Evolutionary conservation across 2,329 filamentous ascomycete species (phyloP).

Genomic region (Alternaria brassicicola): DNA sequence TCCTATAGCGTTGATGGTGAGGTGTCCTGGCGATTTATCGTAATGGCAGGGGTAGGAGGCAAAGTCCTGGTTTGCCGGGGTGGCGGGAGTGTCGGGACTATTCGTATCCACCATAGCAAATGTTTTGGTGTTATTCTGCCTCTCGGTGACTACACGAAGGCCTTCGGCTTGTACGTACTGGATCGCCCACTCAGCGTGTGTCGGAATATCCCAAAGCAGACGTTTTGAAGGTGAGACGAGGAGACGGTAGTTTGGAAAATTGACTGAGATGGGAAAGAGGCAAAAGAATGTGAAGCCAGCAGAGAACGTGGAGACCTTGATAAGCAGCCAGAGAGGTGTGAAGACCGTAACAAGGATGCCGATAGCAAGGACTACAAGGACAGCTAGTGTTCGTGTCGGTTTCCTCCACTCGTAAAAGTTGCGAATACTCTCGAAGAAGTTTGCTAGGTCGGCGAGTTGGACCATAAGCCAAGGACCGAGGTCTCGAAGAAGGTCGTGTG

Average conservation of each 20-base stretch:
- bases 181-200: conserved; percentile 47
- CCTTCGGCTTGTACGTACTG: conserved; percentile 40
- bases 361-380: conserved; percentile 31
- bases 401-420: conserved; percentile 50
- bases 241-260: conserved; percentile 46
- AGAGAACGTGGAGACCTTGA: conserved; percentile 38
- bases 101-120: not conserved
- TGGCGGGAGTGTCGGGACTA: not conserved
- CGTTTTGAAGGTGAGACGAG: conserved; percentile 46
- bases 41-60: conserved; percentile 29
- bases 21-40: conserved; percentile 19
- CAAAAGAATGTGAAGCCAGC: conserved; percentile 43
- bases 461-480: conserved; percentile 46
- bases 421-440: conserved; percentile 43
- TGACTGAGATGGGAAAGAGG: conserved; percentile 43
- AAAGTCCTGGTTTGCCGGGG: conserved; percentile 11
- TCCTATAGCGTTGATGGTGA: conserved; percentile 26
- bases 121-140: not conserved
- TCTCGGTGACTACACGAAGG: conserved; percentile 7
- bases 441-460: conserved; percentile 45
- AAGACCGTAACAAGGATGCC: conserved; percentile 31
- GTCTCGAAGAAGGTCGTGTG: conserved; percentile 33
- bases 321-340: conserved; percentile 33
- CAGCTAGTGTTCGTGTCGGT: conserved; percentile 34
- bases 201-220: conserved; percentile 48